phyloP scores from a whole-genome alignment of 2,329 filamentous ascomycete species.

The Ophiocordyceps camponoti-rufipedis region DNA sequence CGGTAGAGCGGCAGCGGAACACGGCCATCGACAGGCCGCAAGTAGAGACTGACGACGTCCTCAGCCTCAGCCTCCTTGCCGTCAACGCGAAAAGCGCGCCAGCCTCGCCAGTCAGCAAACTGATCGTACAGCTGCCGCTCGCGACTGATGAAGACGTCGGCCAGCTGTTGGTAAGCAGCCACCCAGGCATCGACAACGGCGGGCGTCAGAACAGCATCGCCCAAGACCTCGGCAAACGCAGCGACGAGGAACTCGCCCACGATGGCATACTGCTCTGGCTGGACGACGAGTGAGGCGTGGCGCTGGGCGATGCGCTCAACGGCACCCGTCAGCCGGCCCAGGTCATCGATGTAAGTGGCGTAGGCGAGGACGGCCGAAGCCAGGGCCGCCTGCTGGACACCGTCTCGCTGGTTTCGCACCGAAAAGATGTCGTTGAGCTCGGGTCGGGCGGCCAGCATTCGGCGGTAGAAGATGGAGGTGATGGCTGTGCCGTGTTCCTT shows the following conservation, averaged over 20 bases:
- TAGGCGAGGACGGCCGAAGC: constrained; percentile 54
- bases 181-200: constrained; percentile 54
- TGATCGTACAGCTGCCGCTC: constrained; percentile 44
- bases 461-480: constrained; percentile 54
- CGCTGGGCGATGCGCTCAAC: constrained; percentile 59
- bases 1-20: constrained; percentile 37
- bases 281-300: constrained; percentile 53
- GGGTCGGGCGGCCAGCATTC: constrained; percentile 46
- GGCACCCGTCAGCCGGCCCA: constrained; percentile 34
- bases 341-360: constrained; percentile 53
- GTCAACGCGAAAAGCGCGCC: constrained; percentile 35
- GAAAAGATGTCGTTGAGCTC: constrained; percentile 55
- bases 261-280: constrained; percentile 49
- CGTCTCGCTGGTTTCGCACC: constrained; percentile 46
- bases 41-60: constrained; percentile 50
- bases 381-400: constrained; percentile 51
- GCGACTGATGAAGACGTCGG: constrained; percentile 48
- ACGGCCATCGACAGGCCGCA: constrained; percentile 38
- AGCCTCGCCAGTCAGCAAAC: constrained; percentile 23
- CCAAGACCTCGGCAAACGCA: constrained; percentile 50
- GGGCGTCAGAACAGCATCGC: constrained; percentile 41
- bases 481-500: constrained; percentile 49
- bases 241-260: constrained; percentile 51
- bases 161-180: constrained; percentile 52
- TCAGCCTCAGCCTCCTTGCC: constrained; percentile 42